phyloP scores from a whole-genome alignment of 129 eudicot species.

The Tagetes patula region DNA sequence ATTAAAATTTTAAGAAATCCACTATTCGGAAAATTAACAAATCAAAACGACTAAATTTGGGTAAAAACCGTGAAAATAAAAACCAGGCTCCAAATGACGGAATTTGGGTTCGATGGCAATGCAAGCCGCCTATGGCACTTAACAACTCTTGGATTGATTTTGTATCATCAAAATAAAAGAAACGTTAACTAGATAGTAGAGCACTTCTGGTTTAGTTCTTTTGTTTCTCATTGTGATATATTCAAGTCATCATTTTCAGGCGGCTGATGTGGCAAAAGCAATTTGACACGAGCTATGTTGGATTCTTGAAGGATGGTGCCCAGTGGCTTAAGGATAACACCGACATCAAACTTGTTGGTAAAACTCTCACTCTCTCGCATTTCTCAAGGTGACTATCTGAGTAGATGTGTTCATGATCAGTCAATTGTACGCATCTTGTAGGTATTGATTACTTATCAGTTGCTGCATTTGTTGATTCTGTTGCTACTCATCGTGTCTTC shows the following conservation, averaged over 20 bases:
- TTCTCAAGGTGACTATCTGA: not conserved
- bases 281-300: slow-evolving; percentile 59
- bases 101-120: too few species aligned
- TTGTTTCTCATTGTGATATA: not conserved
- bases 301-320: slow-evolving; percentile 66
- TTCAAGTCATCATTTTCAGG: slow-evolving; percentile 31
- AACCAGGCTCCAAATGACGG: too few species aligned
- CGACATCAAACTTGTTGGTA: slow-evolving; percentile 73
- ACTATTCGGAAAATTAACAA: too few species aligned
- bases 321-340: slow-evolving; percentile 65
- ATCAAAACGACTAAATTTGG: too few species aligned
- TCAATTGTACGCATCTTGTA: slow-evolving; percentile 37
- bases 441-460: slow-evolving; percentile 90
- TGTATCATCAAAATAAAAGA: too few species aligned
- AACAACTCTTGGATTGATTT: too few species aligned
- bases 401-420: not conserved
- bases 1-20: too few species aligned
- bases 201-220: not conserved
- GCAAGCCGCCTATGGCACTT: too few species aligned
- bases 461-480: slow-evolving; percentile 62
- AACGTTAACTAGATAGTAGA: slow-evolving; percentile 6
- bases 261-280: slow-evolving; percentile 49
- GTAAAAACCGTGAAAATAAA: too few species aligned
- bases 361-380: not conserved
- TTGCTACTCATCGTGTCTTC: slow-evolving; percentile 86